These are phyloP conservation scores for Nicotiana paniculata DNA, from an alignment of 257 asterid genomes.

Conservation along the genomic window DNA sequence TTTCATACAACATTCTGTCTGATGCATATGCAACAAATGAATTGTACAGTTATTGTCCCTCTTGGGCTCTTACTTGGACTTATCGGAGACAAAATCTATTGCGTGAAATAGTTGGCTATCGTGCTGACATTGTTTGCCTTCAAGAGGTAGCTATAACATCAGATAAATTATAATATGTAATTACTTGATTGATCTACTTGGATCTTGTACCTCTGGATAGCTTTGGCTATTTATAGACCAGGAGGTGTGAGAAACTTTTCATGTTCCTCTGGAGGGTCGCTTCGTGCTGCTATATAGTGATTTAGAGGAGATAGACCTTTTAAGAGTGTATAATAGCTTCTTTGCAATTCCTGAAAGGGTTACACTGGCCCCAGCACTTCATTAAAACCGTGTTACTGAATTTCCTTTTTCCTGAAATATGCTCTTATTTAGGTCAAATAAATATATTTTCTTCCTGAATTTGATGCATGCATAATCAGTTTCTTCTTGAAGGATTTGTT, in stretches of 20 bases:
- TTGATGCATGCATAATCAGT: background rate
- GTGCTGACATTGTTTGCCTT: slow-evolving; percentile 88
- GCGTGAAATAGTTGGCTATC: slow-evolving; percentile 89
- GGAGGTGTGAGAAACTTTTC: background rate
- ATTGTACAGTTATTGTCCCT: slow-evolving; percentile 71
- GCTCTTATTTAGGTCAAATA: background rate
- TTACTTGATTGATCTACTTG: background rate
- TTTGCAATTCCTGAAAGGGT: background rate
- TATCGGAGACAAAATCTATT: slow-evolving; percentile 87
- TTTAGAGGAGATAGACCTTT: background rate
- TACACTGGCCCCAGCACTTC: background rate
- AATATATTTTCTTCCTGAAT: background rate
- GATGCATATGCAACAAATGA: slow-evolving; percentile 72
- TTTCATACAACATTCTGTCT: slow-evolving; percentile 83
- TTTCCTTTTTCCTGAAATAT: background rate
- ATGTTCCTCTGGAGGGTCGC: background rate
- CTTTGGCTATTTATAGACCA: background rate
- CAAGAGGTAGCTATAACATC: slow-evolving; percentile 68
- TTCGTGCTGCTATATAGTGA: background rate
- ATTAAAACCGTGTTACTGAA: background rate
- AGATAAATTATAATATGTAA: background rate
- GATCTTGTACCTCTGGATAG: background rate
- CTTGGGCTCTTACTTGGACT: slow-evolving; percentile 99
- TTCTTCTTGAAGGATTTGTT: background rate
- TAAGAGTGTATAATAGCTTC: background rate